These are phyloP conservation scores for Ogataea nonfermentans DNA, from an alignment of 805 yeast species.

Conservation along the genomic window DNA sequence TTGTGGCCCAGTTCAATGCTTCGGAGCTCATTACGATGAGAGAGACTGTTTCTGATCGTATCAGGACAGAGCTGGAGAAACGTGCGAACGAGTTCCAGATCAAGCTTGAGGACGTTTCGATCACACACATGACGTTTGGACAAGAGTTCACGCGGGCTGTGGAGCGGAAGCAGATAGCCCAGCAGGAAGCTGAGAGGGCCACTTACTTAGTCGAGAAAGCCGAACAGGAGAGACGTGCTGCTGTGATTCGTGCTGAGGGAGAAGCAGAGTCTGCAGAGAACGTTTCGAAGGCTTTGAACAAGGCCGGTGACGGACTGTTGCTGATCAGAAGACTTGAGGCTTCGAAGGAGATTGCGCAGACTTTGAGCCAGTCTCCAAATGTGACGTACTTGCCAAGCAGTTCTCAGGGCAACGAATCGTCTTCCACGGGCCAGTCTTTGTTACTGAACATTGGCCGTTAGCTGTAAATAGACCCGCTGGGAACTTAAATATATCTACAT, in stretches of 20 bases:
- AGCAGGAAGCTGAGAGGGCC: constrained; percentile 98
- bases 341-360: constrained; percentile 89
- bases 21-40: constrained; percentile 97
- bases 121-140: constrained; percentile 97
- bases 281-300: constrained; percentile 86
- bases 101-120: constrained; percentile 92
- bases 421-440: constrained; percentile 49
- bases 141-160: constrained; percentile 96
- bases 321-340: constrained; percentile 95
- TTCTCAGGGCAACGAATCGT: constrained; percentile 38
- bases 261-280: constrained; percentile 98
- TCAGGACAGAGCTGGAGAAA: constrained; percentile 77
- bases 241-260: constrained; percentile 96
- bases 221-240: constrained; percentile 94
- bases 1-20: constrained; percentile 98
- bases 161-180: constrained; percentile 98
- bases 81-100: constrained; percentile 90
- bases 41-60: constrained; percentile 87
- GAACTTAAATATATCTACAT: not conserved
- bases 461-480: constrained; percentile 7
- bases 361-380: constrained; percentile 79
- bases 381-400: constrained; percentile 81
- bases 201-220: constrained; percentile 91
- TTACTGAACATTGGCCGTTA: constrained; percentile 70
- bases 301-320: constrained; percentile 94